Evolutionary conservation across 805 yeast species (phyloP).

Genomic region (Danielia oregonensis): DNA sequence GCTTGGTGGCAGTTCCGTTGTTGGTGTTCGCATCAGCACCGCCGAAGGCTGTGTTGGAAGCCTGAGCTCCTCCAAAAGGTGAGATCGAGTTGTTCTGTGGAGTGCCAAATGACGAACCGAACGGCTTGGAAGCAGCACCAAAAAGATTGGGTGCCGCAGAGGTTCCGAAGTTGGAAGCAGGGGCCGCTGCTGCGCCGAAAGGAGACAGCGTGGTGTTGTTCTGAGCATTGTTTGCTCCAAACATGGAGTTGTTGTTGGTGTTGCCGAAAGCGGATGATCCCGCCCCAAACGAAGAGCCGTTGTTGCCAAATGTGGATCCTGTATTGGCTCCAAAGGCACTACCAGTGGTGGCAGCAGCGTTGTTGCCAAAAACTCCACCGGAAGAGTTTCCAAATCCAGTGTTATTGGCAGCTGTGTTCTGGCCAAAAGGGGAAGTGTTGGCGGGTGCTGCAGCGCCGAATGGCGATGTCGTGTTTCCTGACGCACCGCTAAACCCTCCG

Average conservation of each 20-base stretch:
- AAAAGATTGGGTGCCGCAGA: slow-evolving; percentile 9
- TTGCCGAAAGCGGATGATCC: slow-evolving; percentile 21
- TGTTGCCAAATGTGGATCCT: slow-evolving; percentile 29
- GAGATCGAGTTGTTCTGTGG: slow-evolving; percentile 16
- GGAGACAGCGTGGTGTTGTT: slow-evolving; percentile 11
- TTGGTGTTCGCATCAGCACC: slow-evolving; percentile 30
- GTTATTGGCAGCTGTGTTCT: slow-evolving; percentile 5
- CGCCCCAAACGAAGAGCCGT: slow-evolving; percentile 38
- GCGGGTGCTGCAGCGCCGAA: slow-evolving; percentile 21
- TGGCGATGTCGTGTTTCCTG: slow-evolving; percentile 5
- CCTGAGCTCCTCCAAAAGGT: slow-evolving; percentile 18
- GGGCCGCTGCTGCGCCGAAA: slow-evolving; percentile 14
- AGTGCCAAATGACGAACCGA: slow-evolving; percentile 19
- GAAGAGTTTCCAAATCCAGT: slow-evolving; percentile 10
- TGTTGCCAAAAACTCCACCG: slow-evolving; percentile 16
- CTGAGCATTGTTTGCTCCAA: slow-evolving; percentile 19
- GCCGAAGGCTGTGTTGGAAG: slow-evolving; percentile 22
- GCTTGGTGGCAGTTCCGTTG: slow-evolving; percentile 69
- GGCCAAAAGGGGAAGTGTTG: slow-evolving; percentile 17
- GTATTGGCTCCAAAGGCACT: slow-evolving; percentile 21
- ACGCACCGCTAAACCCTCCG: slow-evolving; percentile 44
- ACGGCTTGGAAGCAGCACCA: slow-evolving; percentile 15
- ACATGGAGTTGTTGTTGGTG: slow-evolving; percentile 21
- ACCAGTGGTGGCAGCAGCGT: slow-evolving; percentile 18
- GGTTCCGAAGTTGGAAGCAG: slow-evolving; percentile 18